Evolutionary conservation across 495 filamentous ascomycete genomes (phyloP).

Genomic region (Darksidea phi): DNA sequence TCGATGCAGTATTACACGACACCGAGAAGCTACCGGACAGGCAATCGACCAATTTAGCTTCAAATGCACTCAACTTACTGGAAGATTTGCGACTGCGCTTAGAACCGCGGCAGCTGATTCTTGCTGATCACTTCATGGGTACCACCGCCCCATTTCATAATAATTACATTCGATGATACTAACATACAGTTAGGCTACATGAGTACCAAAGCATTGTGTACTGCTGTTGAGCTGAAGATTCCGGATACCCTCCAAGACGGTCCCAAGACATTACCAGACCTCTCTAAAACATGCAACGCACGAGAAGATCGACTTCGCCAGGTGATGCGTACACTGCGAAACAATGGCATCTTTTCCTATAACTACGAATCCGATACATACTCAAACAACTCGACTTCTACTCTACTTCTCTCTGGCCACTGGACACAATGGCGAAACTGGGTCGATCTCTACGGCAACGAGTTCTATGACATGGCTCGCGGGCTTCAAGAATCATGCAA

Average conservation of each 20-base stretch:
- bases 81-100: neutral
- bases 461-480: conserved; percentile 44
- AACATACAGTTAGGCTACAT: conserved; percentile 10
- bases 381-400: conserved; percentile 34
- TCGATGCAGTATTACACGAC: conserved; percentile 10
- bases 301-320: conserved; percentile 20
- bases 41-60: neutral
- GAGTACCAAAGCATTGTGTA: conserved; percentile 5
- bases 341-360: conserved; percentile 39
- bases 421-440: conserved; percentile 45
- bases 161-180: neutral
- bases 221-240: conserved; percentile 15
- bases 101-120: conserved; percentile 10
- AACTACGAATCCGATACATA: conserved; percentile 17
- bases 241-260: conserved; percentile 5
- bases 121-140: conserved; percentile 24
- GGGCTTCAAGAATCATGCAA: conserved; percentile 33
- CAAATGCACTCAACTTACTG: conserved; percentile 3
- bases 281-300: conserved; percentile 3
- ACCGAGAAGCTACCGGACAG: conserved; percentile 7
- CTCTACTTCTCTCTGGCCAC: conserved; percentile 33
- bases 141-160: neutral
- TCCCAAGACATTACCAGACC: neutral
- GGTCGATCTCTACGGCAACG: conserved; percentile 40
- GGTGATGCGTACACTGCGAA: conserved; percentile 30